Evolutionary conservation across 169 alveolate species (phyloP), one percentile per base, ranked within the genome.

Genomic region (Eimeria maxima): DNA sequence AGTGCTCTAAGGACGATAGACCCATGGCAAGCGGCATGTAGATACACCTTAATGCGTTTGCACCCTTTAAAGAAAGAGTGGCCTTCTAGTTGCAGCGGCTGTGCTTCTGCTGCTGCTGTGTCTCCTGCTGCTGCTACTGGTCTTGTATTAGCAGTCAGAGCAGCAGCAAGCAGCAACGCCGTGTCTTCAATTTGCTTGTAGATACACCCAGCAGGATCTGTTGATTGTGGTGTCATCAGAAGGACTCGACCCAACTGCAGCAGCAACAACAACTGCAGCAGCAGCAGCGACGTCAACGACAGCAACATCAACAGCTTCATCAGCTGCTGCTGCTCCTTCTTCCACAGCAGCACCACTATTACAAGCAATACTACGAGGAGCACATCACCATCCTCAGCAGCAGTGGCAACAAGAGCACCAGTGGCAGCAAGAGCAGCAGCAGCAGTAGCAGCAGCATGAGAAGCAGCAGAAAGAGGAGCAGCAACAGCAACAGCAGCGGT

Each of bases 51-150:
- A 8, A 71, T 42, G 4, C 81, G 22, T 29, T 71, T 71, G 81
- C 81, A 71, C 18, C 81, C 81, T 71, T 71, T 71, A 42, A 71
- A 71, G 27, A 71, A 71, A n/a, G 45, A 27, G 18, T 18, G 4
- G 44, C 81, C 81, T 42, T 71, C 45, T 42, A 71, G 81, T 0
- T n/a, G 29, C 81, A 29, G 81, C 38, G 81, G 47, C 29, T n/a
- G 44, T 71, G 38, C 38, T n/a, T n/a, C n/a, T 33, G 38, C 38
- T 33, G 38, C 38, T 33, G 38, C 38, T 33, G 38, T n/a, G 24
- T 60, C 71, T 60, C 29, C 71, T 60, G 71, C 71, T 60, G 71
- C 71, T 60, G 71, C 71, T 22, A 71, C 42, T 16, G 81, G 81
- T n/a, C 11, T 42, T 42, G 81, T 71, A n/a, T 71, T 71, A 22